Base-by-base conservation (phyloP, 306 rosid species). In the Trichosanthes truncata region DNA sequence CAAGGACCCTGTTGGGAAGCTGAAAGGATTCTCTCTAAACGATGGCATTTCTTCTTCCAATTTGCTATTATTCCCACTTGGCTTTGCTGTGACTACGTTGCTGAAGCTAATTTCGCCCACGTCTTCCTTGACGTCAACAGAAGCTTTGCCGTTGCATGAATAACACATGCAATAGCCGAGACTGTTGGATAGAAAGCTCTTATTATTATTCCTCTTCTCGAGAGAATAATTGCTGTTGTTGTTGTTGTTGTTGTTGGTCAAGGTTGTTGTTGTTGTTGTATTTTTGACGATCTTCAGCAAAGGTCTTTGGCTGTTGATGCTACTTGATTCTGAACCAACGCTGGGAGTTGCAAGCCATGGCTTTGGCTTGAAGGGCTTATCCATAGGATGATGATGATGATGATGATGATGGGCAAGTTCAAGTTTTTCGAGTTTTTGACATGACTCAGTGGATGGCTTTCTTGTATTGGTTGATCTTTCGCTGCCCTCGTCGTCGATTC, bases 301-400 rank as follows among this genome's bases (percentile, higher is more conserved):
- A 20, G 85, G 80, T 9, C 87, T 84, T 76, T 85, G 93, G 91
- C 97, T 95, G 83, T 89, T 91, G 92, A 17, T 9, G 61, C 90
- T 85, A 77, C 99, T 93, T 40, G 96, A 89, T 73, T 90, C 99
- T 17, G 99, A 93, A 0, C 80, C 78, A 79, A 80, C 91, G 81
- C 97, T 95, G 0, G 96, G 94, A 78, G 97, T 91, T 25, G 73
- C 79, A 65, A 83, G 84, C 81, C 66, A 35, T 3, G 81, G 75
- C 79, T 71, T 87, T 74, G 10, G 74, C 81, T 76, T 87, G 56
- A 82, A 79, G 5, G 46, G 63, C 25, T 18, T 38, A 31, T 83
- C 78, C 63, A 65, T 83, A 17, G 3, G 61, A 18, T 65, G 11
- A 14, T 4, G 38, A 25, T 65, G 12, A 14, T 4, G 38, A 25